phyloP scores from a whole-genome alignment of 192 early-diverging fungal genomes.

The Coemansia sp. region DNA sequence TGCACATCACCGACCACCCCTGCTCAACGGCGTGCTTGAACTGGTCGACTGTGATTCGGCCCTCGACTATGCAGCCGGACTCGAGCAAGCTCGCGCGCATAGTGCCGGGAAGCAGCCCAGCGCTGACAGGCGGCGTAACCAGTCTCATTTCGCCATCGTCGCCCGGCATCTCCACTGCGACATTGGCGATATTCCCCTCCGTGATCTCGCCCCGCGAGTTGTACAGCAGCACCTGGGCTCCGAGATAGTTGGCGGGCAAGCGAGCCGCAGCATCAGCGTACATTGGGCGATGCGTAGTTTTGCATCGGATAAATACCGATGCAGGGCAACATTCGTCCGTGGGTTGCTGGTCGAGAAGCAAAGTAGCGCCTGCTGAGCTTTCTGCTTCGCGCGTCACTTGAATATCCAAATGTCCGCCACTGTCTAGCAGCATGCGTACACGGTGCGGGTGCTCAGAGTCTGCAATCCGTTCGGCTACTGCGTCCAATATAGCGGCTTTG shows the following conservation, averaged over 20 bases:
- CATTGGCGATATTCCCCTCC: slow-evolving; percentile 47
- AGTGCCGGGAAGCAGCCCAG: slow-evolving; percentile 40
- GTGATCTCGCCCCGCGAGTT: slow-evolving; percentile 25
- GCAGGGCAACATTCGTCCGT: slow-evolving; percentile 6
- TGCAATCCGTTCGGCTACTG: background rate
- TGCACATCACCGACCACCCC: slow-evolving; percentile 44
- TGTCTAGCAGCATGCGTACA: slow-evolving; percentile 25
- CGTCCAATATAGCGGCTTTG: background rate
- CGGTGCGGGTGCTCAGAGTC: slow-evolving; percentile 5
- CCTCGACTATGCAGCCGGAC: slow-evolving; percentile 28
- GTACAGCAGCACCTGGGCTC: slow-evolving; percentile 38
- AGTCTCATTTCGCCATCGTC: slow-evolving; percentile 13
- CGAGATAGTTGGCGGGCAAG: background rate
- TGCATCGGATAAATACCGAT: slow-evolving; percentile 43
- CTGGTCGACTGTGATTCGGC: slow-evolving; percentile 31
- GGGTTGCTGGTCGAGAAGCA: background rate
- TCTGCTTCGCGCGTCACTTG: slow-evolving; percentile 19
- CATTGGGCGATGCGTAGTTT: slow-evolving; percentile 40
- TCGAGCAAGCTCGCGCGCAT: slow-evolving; percentile 36
- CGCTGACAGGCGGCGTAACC: slow-evolving; percentile 24
- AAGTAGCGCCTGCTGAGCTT: background rate
- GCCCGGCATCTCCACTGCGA: slow-evolving; percentile 27
- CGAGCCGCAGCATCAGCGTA: slow-evolving; percentile 25
- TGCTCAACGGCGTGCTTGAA: slow-evolving; percentile 20
- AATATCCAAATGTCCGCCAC: slow-evolving; percentile 15